Evolutionary conservation across 371 early-diverging fungal species (phyloP).

Genomic region (Lichtheimia ornata): DNA sequence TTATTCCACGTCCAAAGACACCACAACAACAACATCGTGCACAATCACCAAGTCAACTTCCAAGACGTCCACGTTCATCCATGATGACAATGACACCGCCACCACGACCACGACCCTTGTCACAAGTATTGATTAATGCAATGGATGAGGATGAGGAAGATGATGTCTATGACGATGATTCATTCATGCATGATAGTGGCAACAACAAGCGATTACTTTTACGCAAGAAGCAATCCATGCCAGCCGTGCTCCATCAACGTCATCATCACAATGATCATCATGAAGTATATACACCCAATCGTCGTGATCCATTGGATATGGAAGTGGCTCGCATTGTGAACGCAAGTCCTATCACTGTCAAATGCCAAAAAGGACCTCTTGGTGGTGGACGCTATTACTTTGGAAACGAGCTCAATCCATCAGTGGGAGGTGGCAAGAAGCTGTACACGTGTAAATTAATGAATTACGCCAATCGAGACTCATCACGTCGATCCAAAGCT

Average conservation of each 20-base stretch:
- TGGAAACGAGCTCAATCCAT: slow-evolving; percentile 53
- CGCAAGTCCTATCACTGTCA: slow-evolving; percentile 50
- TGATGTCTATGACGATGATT: too few relatives aligned
- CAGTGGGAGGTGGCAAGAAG: slow-evolving; percentile 46
- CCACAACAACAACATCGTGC: slow-evolving; percentile 22
- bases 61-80: slow-evolving; percentile 28
- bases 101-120: slow-evolving; percentile 33
- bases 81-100: slow-evolving; percentile 10
- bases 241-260: slow-evolving; percentile 12
- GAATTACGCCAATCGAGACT: slow-evolving; percentile 35
- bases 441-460: slow-evolving; percentile 52
- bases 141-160: too few relatives aligned
- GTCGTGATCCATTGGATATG: slow-evolving; percentile 57
- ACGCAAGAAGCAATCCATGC: slow-evolving; percentile 36
- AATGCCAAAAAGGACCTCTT: slow-evolving; percentile 43
- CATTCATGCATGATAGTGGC: too few relatives aligned
- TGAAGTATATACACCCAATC: slow-evolving; percentile 39
- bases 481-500: slow-evolving; percentile 13
- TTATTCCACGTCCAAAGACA: slow-evolving; percentile 52
- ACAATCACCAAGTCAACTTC: slow-evolving; percentile 32
- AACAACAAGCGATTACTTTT: slow-evolving; percentile 6
- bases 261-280: background rate
- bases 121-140: background rate
- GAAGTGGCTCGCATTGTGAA: slow-evolving; percentile 61
- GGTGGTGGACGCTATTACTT: slow-evolving; percentile 59